Conservation (phyloP, 768 basidiomycete species). For the Leccinellum luteum region DNA sequence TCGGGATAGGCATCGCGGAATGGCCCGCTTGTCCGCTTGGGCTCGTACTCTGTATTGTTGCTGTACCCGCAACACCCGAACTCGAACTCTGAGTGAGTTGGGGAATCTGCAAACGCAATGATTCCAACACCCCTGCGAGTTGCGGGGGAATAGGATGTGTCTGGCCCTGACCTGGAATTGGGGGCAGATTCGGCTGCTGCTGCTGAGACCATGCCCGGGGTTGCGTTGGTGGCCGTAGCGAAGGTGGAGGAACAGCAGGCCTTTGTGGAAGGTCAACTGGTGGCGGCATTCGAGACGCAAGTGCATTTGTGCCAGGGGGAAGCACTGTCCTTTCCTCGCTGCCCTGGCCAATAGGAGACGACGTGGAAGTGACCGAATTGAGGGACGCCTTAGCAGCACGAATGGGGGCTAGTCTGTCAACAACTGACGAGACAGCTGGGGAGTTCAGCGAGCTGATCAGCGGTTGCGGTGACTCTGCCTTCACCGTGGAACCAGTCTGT, state of each 20-base stretch:
- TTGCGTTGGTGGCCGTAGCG: not conserved
- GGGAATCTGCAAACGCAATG: slow-evolving; percentile 15
- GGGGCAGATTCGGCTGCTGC: not conserved
- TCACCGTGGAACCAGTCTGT: slow-evolving; percentile 13
- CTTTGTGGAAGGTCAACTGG: slow-evolving; percentile 1
- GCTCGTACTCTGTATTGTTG: not conserved
- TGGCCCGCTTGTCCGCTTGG: not conserved
- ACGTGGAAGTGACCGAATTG: slow-evolving; percentile 1
- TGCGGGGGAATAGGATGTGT: not conserved
- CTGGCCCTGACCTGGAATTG: slow-evolving; percentile 5
- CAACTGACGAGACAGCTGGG: not conserved
- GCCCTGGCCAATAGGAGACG: slow-evolving; percentile 8
- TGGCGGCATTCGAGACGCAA: not conserved
- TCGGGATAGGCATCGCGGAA: not conserved
- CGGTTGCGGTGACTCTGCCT: slow-evolving; percentile 19
- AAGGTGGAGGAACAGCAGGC: not conserved
- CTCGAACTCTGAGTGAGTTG: slow-evolving; percentile 8
- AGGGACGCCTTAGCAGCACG: slow-evolving; percentile 32
- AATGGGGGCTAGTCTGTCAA: slow-evolving; percentile 33
- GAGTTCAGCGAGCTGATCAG: slow-evolving; percentile 9
- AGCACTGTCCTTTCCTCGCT: not conserved
- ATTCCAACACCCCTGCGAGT: slow-evolving; percentile 16
- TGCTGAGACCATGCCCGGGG: not conserved
- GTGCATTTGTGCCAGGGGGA: not conserved
- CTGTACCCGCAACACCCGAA: not conserved